Evolutionary conservation across 75 land plant species (phyloP), one percentile per base, ranked within the genome.

Genomic region (Cunninghamia lanceolata): DNA sequence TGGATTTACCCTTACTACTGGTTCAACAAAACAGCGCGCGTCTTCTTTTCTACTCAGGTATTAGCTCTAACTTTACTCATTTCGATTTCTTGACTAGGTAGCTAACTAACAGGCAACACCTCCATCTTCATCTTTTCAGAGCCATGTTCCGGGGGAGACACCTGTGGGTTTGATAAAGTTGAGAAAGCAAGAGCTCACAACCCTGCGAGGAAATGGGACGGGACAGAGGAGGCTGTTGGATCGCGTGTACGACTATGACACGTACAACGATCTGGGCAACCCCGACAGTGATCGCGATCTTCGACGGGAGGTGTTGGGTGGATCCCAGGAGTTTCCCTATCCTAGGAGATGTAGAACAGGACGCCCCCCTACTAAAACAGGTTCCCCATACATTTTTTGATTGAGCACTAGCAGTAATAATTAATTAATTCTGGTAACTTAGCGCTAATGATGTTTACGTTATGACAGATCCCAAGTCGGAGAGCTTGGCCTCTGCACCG

Each of bases 341-440:
- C 97, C 97, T 1, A 86, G 97, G 16, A 70, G 96, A 77, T 89
- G 92, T 38, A 80, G 93, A 86, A 95, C 96, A 0, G 96, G 96
- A 13, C 85, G 97, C 11, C 77, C 80, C 15, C 38, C 71, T 3
- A 14, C 71, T 3, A 87, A 40, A 63, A 28, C 75, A 52, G 86
- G 88, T 83, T 9, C 2, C 42, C 2, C 83, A 45, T 4, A 42
- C 9, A 1, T 10, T 25, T 4, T 28, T 38, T 78, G 2, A 9
- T 45, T 9, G 4, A 9, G 47, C 9, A 4, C 9, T 76, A 14
- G 52, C n/a, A n/a, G n/a, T n/a, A n/a, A n/a, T n/a, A n/a, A n/a
- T n/a, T n/a, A n/a, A n/a, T n/a, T n/a, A n/a, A 81, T 8, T 35
- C 68, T 9, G 4, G 47, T 9, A 45, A 9, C 25, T 32, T 63